Conservation (phyloP, 139 green algal genomes). For the Gonium pectorale region DNA sequence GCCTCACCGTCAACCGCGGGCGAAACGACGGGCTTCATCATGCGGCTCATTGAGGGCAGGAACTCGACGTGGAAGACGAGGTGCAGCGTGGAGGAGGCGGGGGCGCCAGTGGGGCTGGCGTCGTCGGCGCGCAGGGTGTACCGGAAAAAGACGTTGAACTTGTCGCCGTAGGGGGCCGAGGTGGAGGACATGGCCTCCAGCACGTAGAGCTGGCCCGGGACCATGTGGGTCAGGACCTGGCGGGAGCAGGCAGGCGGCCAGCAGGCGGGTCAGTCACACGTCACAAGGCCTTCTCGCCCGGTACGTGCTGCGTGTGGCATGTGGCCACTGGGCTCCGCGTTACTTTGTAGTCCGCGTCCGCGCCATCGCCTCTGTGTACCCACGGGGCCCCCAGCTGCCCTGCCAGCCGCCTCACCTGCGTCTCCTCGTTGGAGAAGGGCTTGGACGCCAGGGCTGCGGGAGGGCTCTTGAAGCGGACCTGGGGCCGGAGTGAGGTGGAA, state of each 20-base stretch:
- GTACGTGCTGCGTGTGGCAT: too few species aligned
- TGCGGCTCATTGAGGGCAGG: conserved; percentile 53
- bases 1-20: conserved; percentile 49
- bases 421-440: conserved; percentile 62
- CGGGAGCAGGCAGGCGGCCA: too few species aligned
- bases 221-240: conserved; percentile 20
- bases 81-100: conserved; percentile 17
- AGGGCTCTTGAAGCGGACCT: conserved; percentile 59
- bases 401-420: conserved; percentile 5
- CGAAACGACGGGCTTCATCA: conserved; percentile 49
- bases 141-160: conserved; percentile 60
- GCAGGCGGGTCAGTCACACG: too few species aligned
- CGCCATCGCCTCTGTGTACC: too few species aligned
- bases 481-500: neutral
- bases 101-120: neutral
- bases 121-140: conserved; percentile 22
- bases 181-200: conserved; percentile 49
- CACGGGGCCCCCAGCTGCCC: neutral
- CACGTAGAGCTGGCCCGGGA: conserved; percentile 45
- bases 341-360: too few species aligned
- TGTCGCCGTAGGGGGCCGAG: conserved; percentile 61
- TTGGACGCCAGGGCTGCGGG: conserved; percentile 52
- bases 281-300: too few species aligned
- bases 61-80: conserved; percentile 37
- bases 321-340: too few species aligned